Evolutionary conservation across 1,284 basidiomycete species (phyloP), one percentile per base, ranked within the genome.

Genomic region (Caloboletus inedulis): DNA sequence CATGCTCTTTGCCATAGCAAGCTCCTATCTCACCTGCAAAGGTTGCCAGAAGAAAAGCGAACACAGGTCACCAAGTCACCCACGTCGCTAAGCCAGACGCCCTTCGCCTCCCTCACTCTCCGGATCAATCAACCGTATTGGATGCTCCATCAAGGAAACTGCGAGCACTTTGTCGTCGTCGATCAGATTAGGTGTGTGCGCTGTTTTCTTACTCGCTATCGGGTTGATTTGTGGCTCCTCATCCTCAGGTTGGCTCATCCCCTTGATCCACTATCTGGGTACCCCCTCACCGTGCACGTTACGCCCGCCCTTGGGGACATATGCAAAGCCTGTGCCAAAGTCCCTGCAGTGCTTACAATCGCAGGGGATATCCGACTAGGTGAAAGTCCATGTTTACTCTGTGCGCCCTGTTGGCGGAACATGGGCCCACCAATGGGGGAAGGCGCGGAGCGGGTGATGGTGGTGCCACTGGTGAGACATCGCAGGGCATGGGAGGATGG

Each of bases 111-210:
- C 2, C 74, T 91, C 30, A 71, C 73, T 7, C 64, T 90, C 21
- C 76, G 82, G 36, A 66, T 89, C 29, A 79, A 87, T 57, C 76
- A 87, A 61, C 90, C 91, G 1, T 92, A 92, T 60, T 90, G 85
- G 82, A 71, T 91, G 51, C 70, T 91, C 18, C 90, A 93, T 62
- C 77, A 81, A 52, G 91, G 90, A 23, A 84, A 81, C 59, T 91
- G 88, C 60, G 89, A 91, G 59, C 91, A 93, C 62, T 87, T 85
- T 63, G 63, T 89, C 34, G 78, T 86, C 16, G 59, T 93, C 25
- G 84, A 90, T 55, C 76, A 85, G 53, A 84, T 93, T 57, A 77
- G 89, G 91, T 83, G 57, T 47, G 57, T 49, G 73, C 60, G 29
- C 18, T 27, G 18, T 47, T 29, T 29, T 46, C 25, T 33, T 31